Percentiles rank a stretch among this genome's conserved stretches.
These are phyloP conservation scores for Dictyostelium firmibasis DNA, from an alignment of 78 protist genomes.

Conservation along the genomic window DNA sequence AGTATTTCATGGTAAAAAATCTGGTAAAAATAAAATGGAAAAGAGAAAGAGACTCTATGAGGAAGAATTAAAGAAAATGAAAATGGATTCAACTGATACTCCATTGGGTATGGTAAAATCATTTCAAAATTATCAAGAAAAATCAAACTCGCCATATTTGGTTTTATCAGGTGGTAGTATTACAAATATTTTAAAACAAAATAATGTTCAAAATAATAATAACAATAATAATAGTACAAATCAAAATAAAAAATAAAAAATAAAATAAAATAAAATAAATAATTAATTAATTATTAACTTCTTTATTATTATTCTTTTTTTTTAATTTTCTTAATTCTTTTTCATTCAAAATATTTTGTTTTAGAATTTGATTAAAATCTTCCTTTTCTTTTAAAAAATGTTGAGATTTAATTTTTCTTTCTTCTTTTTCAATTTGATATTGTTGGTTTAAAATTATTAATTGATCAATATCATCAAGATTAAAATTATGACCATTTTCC, in stretches of 20 bases:
- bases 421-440: not conserved
- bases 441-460: not conserved
- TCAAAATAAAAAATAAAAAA: not conserved
- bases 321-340: not conserved
- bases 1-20: conserved; percentile 56
- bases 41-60: conserved; percentile 20
- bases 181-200: not conserved
- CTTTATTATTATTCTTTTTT: not conserved
- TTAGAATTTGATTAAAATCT: not conserved
- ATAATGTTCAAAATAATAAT: not conserved
- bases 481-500: not conserved
- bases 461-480: not conserved
- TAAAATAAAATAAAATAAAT: not conserved
- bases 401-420: not conserved
- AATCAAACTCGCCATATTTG: conserved; percentile 12
- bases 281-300: too few relatives aligned
- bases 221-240: not conserved
- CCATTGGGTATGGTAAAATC: conserved; percentile 39
- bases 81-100: conserved; percentile 55
- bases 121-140: conserved; percentile 39
- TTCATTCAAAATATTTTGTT: too few relatives aligned
- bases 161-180: conserved; percentile 25
- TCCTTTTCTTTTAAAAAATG: not conserved
- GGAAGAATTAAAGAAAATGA: conserved; percentile 27
- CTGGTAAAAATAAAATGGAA: conserved; percentile 53